Evolutionary conservation across 2,329 filamentous ascomycete genomes (phyloP).

Genomic region (Xylaria sp.): DNA sequence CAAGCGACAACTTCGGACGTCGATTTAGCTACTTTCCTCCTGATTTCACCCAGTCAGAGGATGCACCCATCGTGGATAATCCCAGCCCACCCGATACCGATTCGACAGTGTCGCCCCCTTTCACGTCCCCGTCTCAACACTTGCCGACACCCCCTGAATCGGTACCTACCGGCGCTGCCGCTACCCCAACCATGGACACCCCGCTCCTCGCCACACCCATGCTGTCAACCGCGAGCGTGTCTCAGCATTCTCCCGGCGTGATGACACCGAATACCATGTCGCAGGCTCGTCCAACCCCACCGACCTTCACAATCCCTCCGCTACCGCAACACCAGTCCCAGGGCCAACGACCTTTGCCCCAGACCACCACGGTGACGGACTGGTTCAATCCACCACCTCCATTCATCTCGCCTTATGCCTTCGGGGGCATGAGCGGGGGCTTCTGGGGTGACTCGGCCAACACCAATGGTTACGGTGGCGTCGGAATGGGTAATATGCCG

Average conservation of each 20-base stretch:
- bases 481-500: constrained; percentile 26
- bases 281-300: constrained; percentile 30
- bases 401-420: constrained; percentile 57
- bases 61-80: constrained; percentile 37
- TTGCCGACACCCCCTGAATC: constrained; percentile 35
- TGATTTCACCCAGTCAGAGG: constrained; percentile 46
- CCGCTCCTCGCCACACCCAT: constrained; percentile 30
- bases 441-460: constrained; percentile 41
- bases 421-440: constrained; percentile 45
- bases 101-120: constrained; percentile 33
- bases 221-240: constrained; percentile 28
- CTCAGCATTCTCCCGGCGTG: constrained; percentile 29
- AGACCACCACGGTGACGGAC: constrained; percentile 43
- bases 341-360: constrained; percentile 49
- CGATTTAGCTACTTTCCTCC: constrained; percentile 68
- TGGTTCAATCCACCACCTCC: constrained; percentile 59
- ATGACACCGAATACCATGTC: constrained; percentile 24
- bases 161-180: constrained; percentile 26
- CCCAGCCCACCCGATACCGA: constrained; percentile 36
- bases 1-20: constrained; percentile 56
- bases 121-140: constrained; percentile 33
- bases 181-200: constrained; percentile 32
- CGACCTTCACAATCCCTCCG: constrained; percentile 46
- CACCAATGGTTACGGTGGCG: constrained; percentile 30
- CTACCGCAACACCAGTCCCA: constrained; percentile 40